These are phyloP conservation scores for Penicillium ochrochloron DNA, from an alignment of 495 filamentous ascomycete genomes.

Conservation along the genomic window DNA sequence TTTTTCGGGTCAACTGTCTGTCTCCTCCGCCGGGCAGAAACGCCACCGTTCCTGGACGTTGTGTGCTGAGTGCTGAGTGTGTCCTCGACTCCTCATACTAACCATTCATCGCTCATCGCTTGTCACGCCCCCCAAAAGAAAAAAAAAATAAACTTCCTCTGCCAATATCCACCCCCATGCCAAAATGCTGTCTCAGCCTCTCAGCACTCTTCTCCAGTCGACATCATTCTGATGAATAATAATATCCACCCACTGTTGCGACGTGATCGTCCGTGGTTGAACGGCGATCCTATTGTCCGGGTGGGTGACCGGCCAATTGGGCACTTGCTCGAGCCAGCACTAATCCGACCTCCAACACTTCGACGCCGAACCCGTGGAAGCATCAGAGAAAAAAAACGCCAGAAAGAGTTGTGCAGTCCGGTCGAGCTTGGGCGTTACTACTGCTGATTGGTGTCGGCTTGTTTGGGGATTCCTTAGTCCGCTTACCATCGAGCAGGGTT, in stretches of 20 bases:
- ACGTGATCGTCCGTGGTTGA: constrained; percentile 5
- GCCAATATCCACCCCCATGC: background rate
- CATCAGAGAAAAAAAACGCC: background rate
- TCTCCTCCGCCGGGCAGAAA: constrained; percentile 1
- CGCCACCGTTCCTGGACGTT: constrained; percentile 20
- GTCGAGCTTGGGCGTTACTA: background rate
- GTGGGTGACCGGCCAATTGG: constrained; percentile 15
- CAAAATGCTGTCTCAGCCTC: background rate
- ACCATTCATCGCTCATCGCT: background rate
- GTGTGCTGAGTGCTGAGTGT: background rate
- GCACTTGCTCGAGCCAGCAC: background rate
- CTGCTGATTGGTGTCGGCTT: background rate
- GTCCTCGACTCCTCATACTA: too few species aligned
- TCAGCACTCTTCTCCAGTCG: background rate
- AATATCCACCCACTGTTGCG: background rate
- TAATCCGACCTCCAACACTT: background rate
- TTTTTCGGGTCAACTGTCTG: background rate
- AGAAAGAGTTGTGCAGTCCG: constrained; percentile 6
- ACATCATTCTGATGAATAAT: background rate
- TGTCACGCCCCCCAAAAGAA: background rate
- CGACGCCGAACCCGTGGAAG: background rate
- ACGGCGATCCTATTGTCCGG: constrained; percentile 5
- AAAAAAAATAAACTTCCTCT: background rate
- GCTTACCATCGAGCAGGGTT: constrained; percentile 4
- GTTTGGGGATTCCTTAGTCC: background rate